A percentile compares a stretch with the other conserved stretches of the same genome.
These are phyloP conservation scores for Collybia sp. DNA, from an alignment of 768 basidiomycete genomes.

Conservation along the genomic window DNA sequence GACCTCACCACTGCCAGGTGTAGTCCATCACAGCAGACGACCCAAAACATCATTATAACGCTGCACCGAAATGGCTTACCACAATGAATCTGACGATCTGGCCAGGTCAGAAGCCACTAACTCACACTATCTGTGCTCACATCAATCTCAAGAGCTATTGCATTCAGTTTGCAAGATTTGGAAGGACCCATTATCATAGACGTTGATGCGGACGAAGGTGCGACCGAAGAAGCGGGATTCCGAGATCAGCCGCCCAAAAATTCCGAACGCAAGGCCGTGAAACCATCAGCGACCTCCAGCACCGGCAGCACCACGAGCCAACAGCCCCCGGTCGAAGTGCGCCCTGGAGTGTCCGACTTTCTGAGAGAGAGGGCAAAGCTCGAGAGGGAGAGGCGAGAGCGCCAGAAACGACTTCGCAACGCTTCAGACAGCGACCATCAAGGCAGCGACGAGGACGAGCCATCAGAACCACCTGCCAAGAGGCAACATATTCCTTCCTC, in stretches of 20 bases:
- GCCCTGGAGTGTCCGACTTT: conserved; percentile 29
- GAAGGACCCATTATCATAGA: conserved; percentile 22
- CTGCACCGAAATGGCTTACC: no score
- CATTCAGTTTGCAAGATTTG: conserved; percentile 41
- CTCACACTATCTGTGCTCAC: not conserved
- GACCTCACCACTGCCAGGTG: no score
- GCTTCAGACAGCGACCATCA: conserved; percentile 11
- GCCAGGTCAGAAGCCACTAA: no score
- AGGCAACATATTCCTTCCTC: conserved; percentile 43
- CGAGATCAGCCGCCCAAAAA: conserved; percentile 42
- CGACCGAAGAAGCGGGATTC: conserved; percentile 35
- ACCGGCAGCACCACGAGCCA: conserved; percentile 4
- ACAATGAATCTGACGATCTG: no score
- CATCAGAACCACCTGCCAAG: conserved; percentile 40
- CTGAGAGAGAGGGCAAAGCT: conserved; percentile 71
- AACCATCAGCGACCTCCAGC: not conserved
- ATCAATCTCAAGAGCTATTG: conserved; percentile 39
- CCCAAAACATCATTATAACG: no score
- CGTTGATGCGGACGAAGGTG: conserved; percentile 24
- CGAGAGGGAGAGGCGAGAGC: conserved; percentile 71
- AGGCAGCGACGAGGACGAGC: conserved; percentile 19
- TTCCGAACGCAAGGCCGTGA: conserved; percentile 27
- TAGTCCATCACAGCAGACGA: no score
- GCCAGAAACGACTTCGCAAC: conserved; percentile 54
- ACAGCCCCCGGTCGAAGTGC: conserved; percentile 6